Base-by-base conservation (phyloP, 495 filamentous ascomycete species). In the Trypethelium eluteriae region DNA sequence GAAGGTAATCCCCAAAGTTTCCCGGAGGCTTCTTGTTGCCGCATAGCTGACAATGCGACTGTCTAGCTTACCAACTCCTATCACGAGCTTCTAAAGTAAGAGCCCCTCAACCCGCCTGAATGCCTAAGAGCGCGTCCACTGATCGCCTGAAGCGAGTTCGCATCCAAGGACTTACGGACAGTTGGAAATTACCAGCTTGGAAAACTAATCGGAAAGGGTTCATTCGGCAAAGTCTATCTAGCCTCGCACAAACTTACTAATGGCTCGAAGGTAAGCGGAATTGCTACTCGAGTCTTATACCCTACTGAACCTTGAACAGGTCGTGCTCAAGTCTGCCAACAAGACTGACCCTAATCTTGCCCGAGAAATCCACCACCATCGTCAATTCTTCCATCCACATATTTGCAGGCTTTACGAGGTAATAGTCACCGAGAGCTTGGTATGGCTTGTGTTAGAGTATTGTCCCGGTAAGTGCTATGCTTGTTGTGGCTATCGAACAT, bases 401-500 rank as follows among this genome's bases (percentile, higher is more conserved):
- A 98, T 98, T 74, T 93, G 94, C 35, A 85, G 94, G 11, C 80
- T 98, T 12, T 98, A 98, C 80, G 94, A 98, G 78, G 93, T 98
- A 62, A 93, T 98, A 65, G 92, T 98, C 41, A 98, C 94, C 7
- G 94, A 98, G 77, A 86, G 80, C 11, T 75, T 98, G 74, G 94
- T 98, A 38, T 98, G 94, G 94, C 82, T 98, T 74, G 95, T 93
- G 39, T 76, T 98, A 67, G 94, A 98, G 79, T 98, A 96, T 73
- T 98, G 94, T 79, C 89, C 93, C 72, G 93, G 92, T 96, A 85
- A 67, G 84, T 67, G 25, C 16, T 57, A 14, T 49, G 50, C 14
- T 62, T 39, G 41, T 50, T 61, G 38, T 69, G 35, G 12, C 18
- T 11, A 65, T 6, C 64, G 16, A 25, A n/a, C 46, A 25, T 47